Conservation (phyloP, 2,329 filamentous ascomycete genomes). For the Microsporum ferrugineum region DNA sequence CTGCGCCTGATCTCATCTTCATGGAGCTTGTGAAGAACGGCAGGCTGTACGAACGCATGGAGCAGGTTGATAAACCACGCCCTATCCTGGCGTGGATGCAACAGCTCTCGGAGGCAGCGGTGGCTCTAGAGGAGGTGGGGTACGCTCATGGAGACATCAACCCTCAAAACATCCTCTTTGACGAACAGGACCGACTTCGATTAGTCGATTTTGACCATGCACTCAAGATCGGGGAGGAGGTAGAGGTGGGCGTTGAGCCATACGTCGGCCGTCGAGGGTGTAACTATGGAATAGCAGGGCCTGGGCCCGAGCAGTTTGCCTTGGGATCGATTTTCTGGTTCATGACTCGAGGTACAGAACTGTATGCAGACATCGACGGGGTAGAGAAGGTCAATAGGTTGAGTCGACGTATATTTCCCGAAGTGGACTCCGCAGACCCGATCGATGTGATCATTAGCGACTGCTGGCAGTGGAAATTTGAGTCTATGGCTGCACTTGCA, state of each 20-base stretch:
- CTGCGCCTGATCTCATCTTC: background rate
- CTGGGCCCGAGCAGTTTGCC: background rate
- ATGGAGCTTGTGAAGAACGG: background rate
- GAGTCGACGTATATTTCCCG: background rate
- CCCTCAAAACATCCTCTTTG: slow-evolving; percentile 14
- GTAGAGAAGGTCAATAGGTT: background rate
- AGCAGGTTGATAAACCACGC: background rate
- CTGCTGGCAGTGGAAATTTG: background rate
- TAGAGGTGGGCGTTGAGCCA: background rate
- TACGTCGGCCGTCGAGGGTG: no score
- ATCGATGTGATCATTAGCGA: background rate
- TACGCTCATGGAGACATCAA: slow-evolving; percentile 14
- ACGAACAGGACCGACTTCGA: slow-evolving; percentile 14
- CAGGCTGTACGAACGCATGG: background rate
- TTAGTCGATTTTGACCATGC: slow-evolving; percentile 15
- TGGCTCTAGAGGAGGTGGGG: slow-evolving; percentile 13
- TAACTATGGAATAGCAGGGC: background rate
- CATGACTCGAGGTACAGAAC: background rate
- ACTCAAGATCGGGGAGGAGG: background rate
- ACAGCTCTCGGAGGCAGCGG: slow-evolving; percentile 12
- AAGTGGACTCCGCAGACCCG: background rate
- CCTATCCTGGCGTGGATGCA: background rate
- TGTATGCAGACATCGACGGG: background rate
- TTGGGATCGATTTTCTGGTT: background rate
- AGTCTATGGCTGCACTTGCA: background rate